These are phyloP conservation scores for Sedum album DNA, from an alignment of 164 flowering plant species.

Conservation along the genomic window DNA sequence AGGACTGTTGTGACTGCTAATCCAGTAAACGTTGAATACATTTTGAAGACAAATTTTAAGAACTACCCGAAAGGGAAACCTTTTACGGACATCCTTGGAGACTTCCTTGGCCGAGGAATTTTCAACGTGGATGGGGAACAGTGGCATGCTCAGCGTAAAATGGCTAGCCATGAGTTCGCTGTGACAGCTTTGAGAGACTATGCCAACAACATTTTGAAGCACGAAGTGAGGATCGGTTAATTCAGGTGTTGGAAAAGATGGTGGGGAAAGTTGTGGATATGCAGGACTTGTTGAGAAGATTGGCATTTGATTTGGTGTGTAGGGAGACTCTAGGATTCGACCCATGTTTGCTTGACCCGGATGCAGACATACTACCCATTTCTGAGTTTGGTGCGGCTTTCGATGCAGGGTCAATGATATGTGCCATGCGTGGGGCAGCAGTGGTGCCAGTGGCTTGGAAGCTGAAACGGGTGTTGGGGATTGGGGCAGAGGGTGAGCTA, in stretches of 20 bases:
- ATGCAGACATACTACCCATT: constrained; percentile 22
- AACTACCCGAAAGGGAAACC: constrained; percentile 84
- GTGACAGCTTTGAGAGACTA: constrained; percentile 39
- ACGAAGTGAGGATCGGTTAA: constrained; percentile 37
- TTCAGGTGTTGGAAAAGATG: constrained; percentile 48
- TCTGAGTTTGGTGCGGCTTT: constrained; percentile 33
- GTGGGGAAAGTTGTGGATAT: constrained; percentile 28
- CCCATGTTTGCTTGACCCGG: constrained; percentile 38
- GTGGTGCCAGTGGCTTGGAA: constrained; percentile 57
- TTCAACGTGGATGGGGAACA: constrained; percentile 69
- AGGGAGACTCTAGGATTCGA: constrained; percentile 57
- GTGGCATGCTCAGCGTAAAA: constrained; percentile 66
- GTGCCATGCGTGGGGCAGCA: constrained; percentile 50
- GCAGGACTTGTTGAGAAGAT: constrained; percentile 49
- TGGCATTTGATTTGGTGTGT: constrained; percentile 59
- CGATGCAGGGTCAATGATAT: constrained; percentile 50
- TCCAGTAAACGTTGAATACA: constrained; percentile 72
- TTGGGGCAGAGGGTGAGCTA: constrained; percentile 57
- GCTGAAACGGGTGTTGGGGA: constrained; percentile 34
- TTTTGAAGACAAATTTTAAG: constrained; percentile 57
- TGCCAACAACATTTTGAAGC: constrained; percentile 28
- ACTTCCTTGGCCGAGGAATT: constrained; percentile 75
- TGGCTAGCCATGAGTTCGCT: constrained; percentile 66
- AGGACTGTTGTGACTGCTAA: constrained; percentile 68
- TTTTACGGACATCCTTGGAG: constrained; percentile 71